Evolutionary conservation across 192 early-diverging fungal genomes (phyloP).

Genomic region (Coemansia sp.): DNA sequence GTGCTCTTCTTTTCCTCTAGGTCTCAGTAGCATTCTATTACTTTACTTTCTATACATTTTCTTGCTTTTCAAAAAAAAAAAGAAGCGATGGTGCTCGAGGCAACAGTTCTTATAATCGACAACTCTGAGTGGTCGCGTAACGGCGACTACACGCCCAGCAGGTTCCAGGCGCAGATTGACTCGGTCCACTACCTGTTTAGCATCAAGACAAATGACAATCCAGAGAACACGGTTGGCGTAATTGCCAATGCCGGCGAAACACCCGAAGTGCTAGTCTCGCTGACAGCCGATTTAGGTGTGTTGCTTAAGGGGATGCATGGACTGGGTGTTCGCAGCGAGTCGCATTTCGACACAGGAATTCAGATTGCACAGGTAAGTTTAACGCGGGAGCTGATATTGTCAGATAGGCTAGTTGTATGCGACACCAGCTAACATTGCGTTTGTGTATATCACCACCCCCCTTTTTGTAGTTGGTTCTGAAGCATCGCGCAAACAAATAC

Average conservation of each 20-base stretch:
- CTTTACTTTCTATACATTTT: not conserved
- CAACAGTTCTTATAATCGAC: slow-evolving; percentile 87
- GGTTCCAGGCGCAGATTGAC: slow-evolving; percentile 92
- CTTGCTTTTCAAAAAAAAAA: not conserved
- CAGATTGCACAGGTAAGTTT: slow-evolving; percentile 90
- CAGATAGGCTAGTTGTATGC: not conserved
- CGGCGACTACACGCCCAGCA: slow-evolving; percentile 94
- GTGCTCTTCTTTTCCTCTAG: not conserved
- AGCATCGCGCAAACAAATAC: slow-evolving; percentile 96
- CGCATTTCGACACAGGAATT: slow-evolving; percentile 80
- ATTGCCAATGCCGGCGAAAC: slow-evolving; percentile 95
- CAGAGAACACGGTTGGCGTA: slow-evolving; percentile 94
- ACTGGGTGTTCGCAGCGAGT: slow-evolving; percentile 68
- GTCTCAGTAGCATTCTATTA: not conserved
- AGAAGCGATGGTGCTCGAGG: slow-evolving; percentile 82
- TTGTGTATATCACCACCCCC: not conserved
- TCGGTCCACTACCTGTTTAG: slow-evolving; percentile 88
- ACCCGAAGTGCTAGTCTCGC: slow-evolving; percentile 89
- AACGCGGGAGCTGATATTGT: not conserved
- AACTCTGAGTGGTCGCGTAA: slow-evolving; percentile 99
- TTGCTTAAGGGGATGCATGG: slow-evolving; percentile 84
- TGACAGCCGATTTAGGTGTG: slow-evolving; percentile 88
- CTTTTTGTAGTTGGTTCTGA: slow-evolving; percentile 72
- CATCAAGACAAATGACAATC: slow-evolving; percentile 87
- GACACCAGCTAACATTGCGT: slow-evolving; percentile 12